phyloP scores from a whole-genome alignment of 2,329 filamentous ascomycete genomes.

The Xylariaceae sp. region DNA sequence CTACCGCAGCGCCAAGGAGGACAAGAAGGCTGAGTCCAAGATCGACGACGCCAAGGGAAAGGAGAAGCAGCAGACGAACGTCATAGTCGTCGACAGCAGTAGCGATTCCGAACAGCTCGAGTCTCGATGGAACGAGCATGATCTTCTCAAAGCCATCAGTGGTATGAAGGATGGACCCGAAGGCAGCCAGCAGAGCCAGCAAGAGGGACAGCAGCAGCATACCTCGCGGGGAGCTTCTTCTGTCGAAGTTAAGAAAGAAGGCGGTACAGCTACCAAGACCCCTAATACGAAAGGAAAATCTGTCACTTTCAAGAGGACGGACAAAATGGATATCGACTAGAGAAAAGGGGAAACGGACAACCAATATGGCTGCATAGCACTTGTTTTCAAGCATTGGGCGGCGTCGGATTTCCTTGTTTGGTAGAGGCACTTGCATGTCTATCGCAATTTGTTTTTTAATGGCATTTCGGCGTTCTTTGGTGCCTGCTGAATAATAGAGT shows the following conservation, averaged over 20 bases:
- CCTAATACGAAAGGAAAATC: slow-evolving; percentile 25
- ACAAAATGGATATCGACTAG: slow-evolving; percentile 13
- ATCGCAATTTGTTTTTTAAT: no score
- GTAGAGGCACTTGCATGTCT: neutral
- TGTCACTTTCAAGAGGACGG: slow-evolving; percentile 24
- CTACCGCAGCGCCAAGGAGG: slow-evolving; percentile 29
- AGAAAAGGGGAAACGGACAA: neutral
- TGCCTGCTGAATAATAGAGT: no score
- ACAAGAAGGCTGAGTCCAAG: slow-evolving; percentile 9
- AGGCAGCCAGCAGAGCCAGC: slow-evolving; percentile 15
- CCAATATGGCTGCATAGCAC: slow-evolving; percentile 18
- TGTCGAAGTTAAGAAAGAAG: slow-evolving; percentile 25
- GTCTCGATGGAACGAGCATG: slow-evolving; percentile 27
- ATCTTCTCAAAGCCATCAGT: slow-evolving; percentile 30
- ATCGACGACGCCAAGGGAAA: slow-evolving; percentile 21
- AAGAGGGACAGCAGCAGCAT: no score
- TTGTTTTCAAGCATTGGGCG: slow-evolving; percentile 18
- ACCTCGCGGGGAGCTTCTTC: no score
- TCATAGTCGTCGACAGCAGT: slow-evolving; percentile 6
- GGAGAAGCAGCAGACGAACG: slow-evolving; percentile 22
- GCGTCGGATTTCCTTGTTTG: neutral
- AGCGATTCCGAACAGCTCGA: slow-evolving; percentile 20
- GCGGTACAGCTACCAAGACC: slow-evolving; percentile 12
- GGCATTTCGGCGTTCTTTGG: slow-evolving; percentile 14
- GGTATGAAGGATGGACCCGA: slow-evolving; percentile 25